Evolutionary conservation across 2,329 filamentous ascomycete species (phyloP).

Genomic region (Ascochyta fabae): DNA sequence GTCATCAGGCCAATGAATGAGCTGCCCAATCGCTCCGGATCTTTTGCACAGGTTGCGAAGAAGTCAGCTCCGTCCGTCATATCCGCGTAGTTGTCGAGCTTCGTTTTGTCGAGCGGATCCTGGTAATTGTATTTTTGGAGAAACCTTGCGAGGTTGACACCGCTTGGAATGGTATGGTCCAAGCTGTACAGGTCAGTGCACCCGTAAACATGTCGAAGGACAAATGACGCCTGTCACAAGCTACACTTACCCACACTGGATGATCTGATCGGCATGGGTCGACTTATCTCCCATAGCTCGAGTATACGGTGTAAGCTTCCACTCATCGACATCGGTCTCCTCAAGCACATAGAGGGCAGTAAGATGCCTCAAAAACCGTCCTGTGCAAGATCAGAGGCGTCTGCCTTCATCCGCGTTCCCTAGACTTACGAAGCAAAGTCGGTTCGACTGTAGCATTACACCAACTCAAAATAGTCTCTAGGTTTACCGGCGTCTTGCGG

Average conservation of each 20-base stretch:
- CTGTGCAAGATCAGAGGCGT: not conserved
- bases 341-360: slow-evolving; percentile 3
- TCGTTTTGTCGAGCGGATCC: slow-evolving; percentile 12
- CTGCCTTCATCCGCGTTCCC: not conserved
- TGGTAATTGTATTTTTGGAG: slow-evolving; percentile 8
- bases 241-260: slow-evolving; percentile 7
- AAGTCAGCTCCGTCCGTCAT: slow-evolving; percentile 11
- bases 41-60: slow-evolving; percentile 14
- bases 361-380: slow-evolving; percentile 7
- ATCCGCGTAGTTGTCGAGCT: slow-evolving; percentile 16
- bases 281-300: slow-evolving; percentile 7
- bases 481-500: not conserved
- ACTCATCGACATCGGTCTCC: slow-evolving; percentile 9
- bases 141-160: slow-evolving; percentile 10
- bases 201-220: no score
- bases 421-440: not conserved
- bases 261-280: slow-evolving; percentile 8
- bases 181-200: not conserved
- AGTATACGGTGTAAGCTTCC: slow-evolving; percentile 8
- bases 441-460: slow-evolving; percentile 1
- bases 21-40: slow-evolving; percentile 9
- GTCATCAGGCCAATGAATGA: slow-evolving; percentile 14
- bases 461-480: slow-evolving; percentile 3
- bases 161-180: slow-evolving; percentile 15
- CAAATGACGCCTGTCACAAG: not conserved